phyloP scores from a whole-genome alignment of 805 yeast genomes.

The Candida ortonii region DNA sequence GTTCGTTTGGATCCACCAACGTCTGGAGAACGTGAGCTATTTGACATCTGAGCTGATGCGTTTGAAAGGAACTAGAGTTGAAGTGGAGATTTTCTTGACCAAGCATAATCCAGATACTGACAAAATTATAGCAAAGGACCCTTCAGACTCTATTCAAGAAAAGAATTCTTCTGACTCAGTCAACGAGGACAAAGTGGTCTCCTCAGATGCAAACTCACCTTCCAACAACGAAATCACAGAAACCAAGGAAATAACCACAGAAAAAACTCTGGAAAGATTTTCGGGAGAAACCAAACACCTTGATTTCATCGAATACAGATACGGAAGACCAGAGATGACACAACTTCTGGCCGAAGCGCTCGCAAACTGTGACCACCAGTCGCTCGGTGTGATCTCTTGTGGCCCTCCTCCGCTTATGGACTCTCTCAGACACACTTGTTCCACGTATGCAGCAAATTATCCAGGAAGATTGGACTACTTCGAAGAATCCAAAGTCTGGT shows the following conservation, averaged over 20 bases:
- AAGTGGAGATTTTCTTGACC: constrained; percentile 38
- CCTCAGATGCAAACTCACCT: too few relatives aligned
- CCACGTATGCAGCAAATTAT: constrained; percentile 37
- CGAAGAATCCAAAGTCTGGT: constrained; percentile 78
- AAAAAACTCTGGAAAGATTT: too few relatives aligned
- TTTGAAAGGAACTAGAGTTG: constrained; percentile 27
- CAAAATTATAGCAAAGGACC: too few relatives aligned
- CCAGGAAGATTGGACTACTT: constrained; percentile 59
- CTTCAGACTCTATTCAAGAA: too few relatives aligned
- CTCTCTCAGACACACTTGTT: constrained; percentile 46
- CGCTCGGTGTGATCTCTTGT: constrained; percentile 43
- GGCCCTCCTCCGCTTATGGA: constrained; percentile 50
- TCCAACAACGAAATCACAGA: too few relatives aligned
- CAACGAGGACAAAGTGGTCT: too few relatives aligned
- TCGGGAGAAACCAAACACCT: constrained; percentile 13
- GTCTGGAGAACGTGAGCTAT: constrained; percentile 44
- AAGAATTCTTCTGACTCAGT: too few relatives aligned
- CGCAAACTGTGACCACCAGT: constrained; percentile 31
- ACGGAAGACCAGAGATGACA: constrained; percentile 39
- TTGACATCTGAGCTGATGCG: constrained; percentile 38
- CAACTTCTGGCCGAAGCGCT: constrained; percentile 34
- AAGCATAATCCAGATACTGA: background rate
- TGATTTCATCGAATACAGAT: constrained; percentile 35
- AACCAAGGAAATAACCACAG: too few relatives aligned
- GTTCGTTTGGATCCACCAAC: constrained; percentile 61